These are phyloP conservation scores for Globisporangium polare DNA, from an alignment of 352 stramenopile species.

Conservation along the genomic window DNA sequence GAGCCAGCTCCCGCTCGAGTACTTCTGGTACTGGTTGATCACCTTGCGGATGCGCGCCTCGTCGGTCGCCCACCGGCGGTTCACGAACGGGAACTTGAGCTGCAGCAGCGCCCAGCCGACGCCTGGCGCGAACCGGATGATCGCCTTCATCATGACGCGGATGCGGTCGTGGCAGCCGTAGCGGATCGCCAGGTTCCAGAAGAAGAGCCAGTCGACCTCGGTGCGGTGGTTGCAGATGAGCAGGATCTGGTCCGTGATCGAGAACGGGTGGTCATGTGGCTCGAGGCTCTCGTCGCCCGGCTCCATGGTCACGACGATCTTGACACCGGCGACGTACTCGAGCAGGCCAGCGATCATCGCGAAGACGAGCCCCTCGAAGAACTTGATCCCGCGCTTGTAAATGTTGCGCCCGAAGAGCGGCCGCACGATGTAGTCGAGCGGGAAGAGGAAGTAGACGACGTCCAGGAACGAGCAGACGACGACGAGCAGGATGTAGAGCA, in stretches of 20 bases:
- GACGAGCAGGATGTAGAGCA: conserved; percentile 43
- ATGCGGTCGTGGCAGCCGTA: conserved; percentile 68
- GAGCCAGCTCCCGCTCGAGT: conserved; percentile 45
- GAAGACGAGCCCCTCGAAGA: conserved; percentile 52
- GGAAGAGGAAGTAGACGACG: conserved; percentile 57
- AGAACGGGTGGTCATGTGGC: conserved; percentile 27
- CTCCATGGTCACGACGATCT: conserved; percentile 57
- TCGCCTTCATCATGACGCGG: conserved; percentile 76
- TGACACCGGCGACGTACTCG: conserved; percentile 49
- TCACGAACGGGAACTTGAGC: conserved; percentile 70
- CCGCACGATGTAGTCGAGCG: conserved; percentile 40
- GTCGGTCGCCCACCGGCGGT: conserved; percentile 69
- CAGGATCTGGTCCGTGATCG: conserved; percentile 40
- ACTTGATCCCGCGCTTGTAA: conserved; percentile 28
- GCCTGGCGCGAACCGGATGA: conserved; percentile 54
- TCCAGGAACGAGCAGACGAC: conserved; percentile 52
- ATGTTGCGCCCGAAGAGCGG: conserved; percentile 22
- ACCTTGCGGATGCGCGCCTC: conserved; percentile 38
- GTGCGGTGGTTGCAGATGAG: conserved; percentile 77
- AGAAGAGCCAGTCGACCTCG: conserved; percentile 83
- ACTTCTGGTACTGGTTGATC: conserved; percentile 54
- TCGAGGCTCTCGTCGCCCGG: conserved; percentile 25
- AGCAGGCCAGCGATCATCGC: conserved; percentile 56
- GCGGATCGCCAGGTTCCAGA: conserved; percentile 67
- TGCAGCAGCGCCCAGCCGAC: conserved; percentile 68